Base-by-base conservation (phyloP, 805 yeast species). In the Yamadazyma paraphyllophila region DNA sequence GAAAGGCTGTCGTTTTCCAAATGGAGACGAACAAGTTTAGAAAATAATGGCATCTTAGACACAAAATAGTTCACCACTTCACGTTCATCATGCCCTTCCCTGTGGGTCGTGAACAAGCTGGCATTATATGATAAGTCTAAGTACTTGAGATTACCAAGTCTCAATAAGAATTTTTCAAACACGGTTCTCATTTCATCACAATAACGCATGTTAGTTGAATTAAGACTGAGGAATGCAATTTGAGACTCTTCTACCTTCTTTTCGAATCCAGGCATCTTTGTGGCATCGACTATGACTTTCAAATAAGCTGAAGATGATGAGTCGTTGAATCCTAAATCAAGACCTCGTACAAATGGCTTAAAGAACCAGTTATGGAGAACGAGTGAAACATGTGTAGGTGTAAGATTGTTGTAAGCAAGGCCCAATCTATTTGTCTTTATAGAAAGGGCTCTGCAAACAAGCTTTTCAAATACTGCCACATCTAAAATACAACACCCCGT, bases 291-390 rank as follows among this genome's bases (percentile, higher is more conserved):
- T 17, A 77, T 58, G 9, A 73, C 71, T 26, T 59, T 62, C 42
- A 76, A 47, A 47, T 61, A 61, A 2, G 59, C 57, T 27, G 14
- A 12, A 1, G 56, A 33, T 61, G 73, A 72, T 46, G 85, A 65
- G 59, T 88, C 91, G 60, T 91, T 91, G 58, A 84, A 91, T 2
- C 96, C 95, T 15, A 91, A 56, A 68, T 90, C 97, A 5, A 91
- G 63, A 3, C 97, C 97, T 51, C 81, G 60, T 4, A 82, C 75
- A 24, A 67, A 54, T 67, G 57, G 61, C 63, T 63, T 49, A 54
- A 61, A 41, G 45, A 85, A 61, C 90, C 92, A 88, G 39, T 77
- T 64, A 6, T 79, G 73, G 17, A 88, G 54, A 10, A 70, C 48
- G 16, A 77, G 63, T 48, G 71, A 71, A 29, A 84, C 61, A 47